Conservation (phyloP, 139 green algal genomes). For the Gonium pectorale region DNA sequence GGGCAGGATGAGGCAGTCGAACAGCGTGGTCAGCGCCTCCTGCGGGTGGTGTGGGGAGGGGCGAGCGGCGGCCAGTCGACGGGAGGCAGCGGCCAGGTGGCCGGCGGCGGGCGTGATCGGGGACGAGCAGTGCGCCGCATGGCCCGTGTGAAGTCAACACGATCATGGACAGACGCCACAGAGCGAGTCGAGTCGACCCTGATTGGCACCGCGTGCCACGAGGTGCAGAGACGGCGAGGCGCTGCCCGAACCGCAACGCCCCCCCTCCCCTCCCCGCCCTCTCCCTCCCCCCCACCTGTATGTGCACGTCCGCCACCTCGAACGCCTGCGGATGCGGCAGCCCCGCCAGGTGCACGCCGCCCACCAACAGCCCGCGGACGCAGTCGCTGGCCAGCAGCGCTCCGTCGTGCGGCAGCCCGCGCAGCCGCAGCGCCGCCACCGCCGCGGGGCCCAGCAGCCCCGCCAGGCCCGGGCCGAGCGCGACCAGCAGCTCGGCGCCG, state of each 20-base stretch:
- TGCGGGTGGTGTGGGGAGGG: background rate
- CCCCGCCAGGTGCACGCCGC: background rate
- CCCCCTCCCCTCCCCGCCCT: background rate
- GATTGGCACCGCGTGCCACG: too few species aligned
- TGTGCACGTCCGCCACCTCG: conserved; percentile 12
- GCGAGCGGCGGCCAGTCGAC: too few species aligned
- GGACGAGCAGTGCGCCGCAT: too few species aligned
- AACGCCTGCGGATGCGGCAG: conserved; percentile 27
- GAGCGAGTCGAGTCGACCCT: too few species aligned
- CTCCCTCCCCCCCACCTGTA: conserved; percentile 7
- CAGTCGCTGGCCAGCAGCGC: background rate
- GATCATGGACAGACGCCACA: too few species aligned
- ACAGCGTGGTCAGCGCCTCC: conserved; percentile 19
- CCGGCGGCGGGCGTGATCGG: too few species aligned
- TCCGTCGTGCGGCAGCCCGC: background rate
- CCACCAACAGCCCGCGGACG: background rate
- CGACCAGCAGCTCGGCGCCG: background rate
- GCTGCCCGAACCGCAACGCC: too few species aligned
- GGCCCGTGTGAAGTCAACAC: too few species aligned
- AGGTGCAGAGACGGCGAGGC: too few species aligned
- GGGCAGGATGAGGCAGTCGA: conserved; percentile 1
- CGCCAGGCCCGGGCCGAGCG: background rate
- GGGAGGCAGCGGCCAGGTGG: too few species aligned
- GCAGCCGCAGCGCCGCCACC: background rate
- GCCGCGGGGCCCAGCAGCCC: background rate